A percentile compares a stretch with the other conserved stretches of the same genome.
These are phyloP conservation scores for Wolfiporia cocos DNA, from an alignment of 1,284 basidiomycete genomes.

Conservation along the genomic window DNA sequence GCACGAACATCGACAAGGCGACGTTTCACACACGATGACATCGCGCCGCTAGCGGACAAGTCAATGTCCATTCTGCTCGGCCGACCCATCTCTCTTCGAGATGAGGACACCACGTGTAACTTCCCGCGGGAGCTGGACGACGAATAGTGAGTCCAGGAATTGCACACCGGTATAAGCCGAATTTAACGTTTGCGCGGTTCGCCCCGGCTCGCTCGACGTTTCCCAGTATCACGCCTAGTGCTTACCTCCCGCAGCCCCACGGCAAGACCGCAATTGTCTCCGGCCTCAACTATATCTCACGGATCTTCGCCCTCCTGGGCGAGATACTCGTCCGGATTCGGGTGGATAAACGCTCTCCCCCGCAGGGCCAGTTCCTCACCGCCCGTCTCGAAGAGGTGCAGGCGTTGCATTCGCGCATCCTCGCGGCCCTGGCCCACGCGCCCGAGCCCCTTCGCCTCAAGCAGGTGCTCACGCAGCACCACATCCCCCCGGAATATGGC, in stretches of 20 bases:
- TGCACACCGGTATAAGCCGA: conserved; percentile 18
- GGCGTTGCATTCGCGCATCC: conserved; percentile 66
- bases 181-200: conserved; percentile 21
- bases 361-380: conserved; percentile 76
- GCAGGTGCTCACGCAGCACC: conserved; percentile 38
- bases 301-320: conserved; percentile 78
- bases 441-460: conserved; percentile 70
- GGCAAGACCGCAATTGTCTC: conserved; percentile 79
- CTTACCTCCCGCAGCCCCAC: conserved; percentile 76
- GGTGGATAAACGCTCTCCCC: conserved; percentile 78
- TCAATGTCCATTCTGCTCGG: conserved; percentile 82
- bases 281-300: conserved; percentile 80
- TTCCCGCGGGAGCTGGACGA: conserved; percentile 83
- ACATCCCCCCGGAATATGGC: conserved; percentile 54
- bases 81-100: conserved; percentile 73
- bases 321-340: conserved; percentile 81
- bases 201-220: conserved; percentile 9
- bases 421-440: conserved; percentile 61
- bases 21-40: conserved; percentile 9
- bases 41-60: conserved; percentile 88
- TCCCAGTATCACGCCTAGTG: conserved; percentile 69
- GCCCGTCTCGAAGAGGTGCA: conserved; percentile 76
- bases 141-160: conserved; percentile 60
- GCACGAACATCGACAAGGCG: conserved; percentile 13
- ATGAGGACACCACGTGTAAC: conserved; percentile 83